Evolutionary conservation across 2,329 filamentous ascomycete species (phyloP), one percentile per base, ranked within the genome.

Genomic region (Monilinia polystroma): DNA sequence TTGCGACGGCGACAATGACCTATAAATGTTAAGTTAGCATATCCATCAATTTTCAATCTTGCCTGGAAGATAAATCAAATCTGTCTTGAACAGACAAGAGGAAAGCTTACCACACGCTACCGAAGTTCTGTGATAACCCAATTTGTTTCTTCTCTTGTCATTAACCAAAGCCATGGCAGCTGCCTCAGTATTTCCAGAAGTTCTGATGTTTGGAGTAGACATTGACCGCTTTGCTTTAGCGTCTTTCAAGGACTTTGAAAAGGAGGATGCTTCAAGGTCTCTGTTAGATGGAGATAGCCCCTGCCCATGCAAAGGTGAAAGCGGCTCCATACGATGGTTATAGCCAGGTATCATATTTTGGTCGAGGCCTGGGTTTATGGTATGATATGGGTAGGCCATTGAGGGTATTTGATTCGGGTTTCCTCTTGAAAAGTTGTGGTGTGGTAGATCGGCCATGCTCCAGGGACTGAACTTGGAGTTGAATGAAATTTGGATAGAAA

Each of bases 81-180:
- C 72, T 52, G 38, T 67, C 11, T 35, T 38, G 4, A n/a, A 63
- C 47, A 66, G 35, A 52, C 54, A 18, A 53, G 59, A 53, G 55
- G 4, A 68, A 53, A 67, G 87, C 93, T 86, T 85, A 98, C 94
- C 90, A 81, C 94, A 98, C 73, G 94, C 95, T 73, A 97, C 92
- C 55, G 93, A 96, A 47, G 93, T 97, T 75, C 94, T 87, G 80
- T 97, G 94, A 77, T 98, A 98, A 51, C 94, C 94, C 69, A 98
- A 84, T 79, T 96, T 97, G 78, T 97, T 97, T 76, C 93, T 87
- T 76, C 87, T 86, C 77, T 90, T 90, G 73, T 90, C 86, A 47
- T 85, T 83, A 51, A 77, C 76, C 53, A 76, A 49, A 57, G 75
- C 69, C 56, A 76, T 63, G 65, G 73, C 72, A 73, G 76, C 68